Percentiles rank a stretch among this genome's conserved stretches.
Conservation (phyloP, 2,329 filamentous ascomycete genomes). For the Scedosporium boydii region DNA sequence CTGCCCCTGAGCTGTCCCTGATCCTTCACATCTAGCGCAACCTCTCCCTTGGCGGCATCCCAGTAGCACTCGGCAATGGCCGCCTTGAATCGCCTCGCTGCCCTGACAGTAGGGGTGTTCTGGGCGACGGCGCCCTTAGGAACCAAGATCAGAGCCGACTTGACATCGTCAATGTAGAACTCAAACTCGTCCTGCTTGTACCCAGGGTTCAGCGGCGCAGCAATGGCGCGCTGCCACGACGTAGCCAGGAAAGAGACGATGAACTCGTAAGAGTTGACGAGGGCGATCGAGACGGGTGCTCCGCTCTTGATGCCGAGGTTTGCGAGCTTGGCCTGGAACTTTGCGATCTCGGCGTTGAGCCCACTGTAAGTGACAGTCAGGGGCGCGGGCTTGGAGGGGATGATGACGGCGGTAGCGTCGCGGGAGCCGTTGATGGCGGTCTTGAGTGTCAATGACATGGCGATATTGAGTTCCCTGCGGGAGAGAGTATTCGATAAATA, state of each 20-base stretch:
- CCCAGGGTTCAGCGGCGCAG: constrained; percentile 76
- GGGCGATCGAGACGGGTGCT: constrained; percentile 71
- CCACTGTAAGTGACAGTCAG: constrained; percentile 62
- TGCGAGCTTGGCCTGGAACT: constrained; percentile 72
- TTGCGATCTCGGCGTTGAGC: constrained; percentile 54
- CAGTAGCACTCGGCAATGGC: constrained; percentile 85
- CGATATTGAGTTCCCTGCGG: not conserved
- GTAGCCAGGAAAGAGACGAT: constrained; percentile 79
- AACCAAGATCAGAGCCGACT: constrained; percentile 68
- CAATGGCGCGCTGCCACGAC: constrained; percentile 75
- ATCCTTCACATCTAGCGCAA: constrained; percentile 72
- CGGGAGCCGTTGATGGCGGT: constrained; percentile 37
- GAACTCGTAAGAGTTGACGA: constrained; percentile 80
- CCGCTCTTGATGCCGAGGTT: constrained; percentile 59
- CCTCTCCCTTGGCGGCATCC: constrained; percentile 52
- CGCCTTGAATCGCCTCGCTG: constrained; percentile 68
- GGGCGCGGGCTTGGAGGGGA: constrained; percentile 54
- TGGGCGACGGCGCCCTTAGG: constrained; percentile 59
- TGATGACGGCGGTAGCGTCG: constrained; percentile 54
- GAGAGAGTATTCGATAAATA: not conserved
- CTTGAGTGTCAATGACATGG: constrained; percentile 37
- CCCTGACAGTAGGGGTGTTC: constrained; percentile 62
- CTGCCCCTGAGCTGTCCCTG: constrained; percentile 50
- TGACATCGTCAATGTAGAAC: constrained; percentile 84
- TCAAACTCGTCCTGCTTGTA: constrained; percentile 89